Evolutionary conservation across 495 filamentous ascomycete species (phyloP).

Genomic region (Penicillium subrubescens): DNA sequence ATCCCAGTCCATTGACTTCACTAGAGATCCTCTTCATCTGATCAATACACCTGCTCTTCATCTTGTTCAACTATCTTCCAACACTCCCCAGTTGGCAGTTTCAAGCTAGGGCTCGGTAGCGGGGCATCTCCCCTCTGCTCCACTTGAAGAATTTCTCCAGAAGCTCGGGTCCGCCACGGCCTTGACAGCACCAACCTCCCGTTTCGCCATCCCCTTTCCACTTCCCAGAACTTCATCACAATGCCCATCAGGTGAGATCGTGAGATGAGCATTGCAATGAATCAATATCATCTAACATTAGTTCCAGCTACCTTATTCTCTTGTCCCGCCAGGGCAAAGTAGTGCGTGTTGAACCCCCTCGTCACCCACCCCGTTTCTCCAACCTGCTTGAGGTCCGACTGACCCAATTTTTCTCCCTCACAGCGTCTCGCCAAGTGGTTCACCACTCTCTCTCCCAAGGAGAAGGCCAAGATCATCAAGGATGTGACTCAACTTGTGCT

Average conservation of each 20-base stretch:
- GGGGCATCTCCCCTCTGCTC: constrained; percentile 35
- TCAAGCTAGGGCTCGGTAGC: constrained; percentile 30
- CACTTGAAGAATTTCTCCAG: constrained; percentile 45
- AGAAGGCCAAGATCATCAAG: constrained; percentile 99
- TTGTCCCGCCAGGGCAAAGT: constrained; percentile 99
- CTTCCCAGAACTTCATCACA: constrained; percentile 23
- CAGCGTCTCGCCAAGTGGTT: constrained; percentile 99
- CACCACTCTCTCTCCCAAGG: constrained; percentile 94
- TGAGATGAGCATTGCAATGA: not conserved
- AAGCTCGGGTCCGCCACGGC: constrained; percentile 31
- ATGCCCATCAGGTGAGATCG: constrained; percentile 65
- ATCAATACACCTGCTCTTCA: not conserved
- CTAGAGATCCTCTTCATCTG: not conserved
- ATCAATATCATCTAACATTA: constrained; percentile 33
- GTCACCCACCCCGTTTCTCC: constrained; percentile 44
- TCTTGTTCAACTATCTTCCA: not conserved
- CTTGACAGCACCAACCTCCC: constrained; percentile 16
- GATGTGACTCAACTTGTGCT: constrained; percentile 98
- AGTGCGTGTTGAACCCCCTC: constrained; percentile 57
- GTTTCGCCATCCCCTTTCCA: constrained; percentile 24
- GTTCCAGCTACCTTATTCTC: constrained; percentile 87
- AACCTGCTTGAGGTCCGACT: constrained; percentile 31
- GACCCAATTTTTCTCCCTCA: constrained; percentile 33
- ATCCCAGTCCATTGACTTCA: not conserved
- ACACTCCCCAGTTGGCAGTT: constrained; percentile 5